phyloP scores from a whole-genome alignment of 257 asterid genomes.

The Perilla frutescens region DNA sequence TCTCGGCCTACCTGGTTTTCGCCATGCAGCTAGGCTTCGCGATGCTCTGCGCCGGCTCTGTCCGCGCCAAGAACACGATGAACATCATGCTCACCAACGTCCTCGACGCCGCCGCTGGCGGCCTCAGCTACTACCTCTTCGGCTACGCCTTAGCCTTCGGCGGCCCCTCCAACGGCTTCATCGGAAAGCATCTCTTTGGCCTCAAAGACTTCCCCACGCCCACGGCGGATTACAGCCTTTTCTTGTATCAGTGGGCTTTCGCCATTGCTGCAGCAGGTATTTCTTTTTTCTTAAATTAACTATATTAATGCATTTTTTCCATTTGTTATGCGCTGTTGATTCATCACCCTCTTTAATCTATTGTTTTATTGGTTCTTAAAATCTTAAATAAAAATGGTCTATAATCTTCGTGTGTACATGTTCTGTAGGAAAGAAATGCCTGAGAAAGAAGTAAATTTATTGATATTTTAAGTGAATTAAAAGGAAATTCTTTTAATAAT shows the following conservation, averaged over 20 bases:
- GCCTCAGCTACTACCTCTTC: constrained; percentile 69
- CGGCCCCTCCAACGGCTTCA: constrained; percentile 66
- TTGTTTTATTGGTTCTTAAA: no score
- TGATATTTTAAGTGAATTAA: constrained; percentile 14
- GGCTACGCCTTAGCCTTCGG: constrained; percentile 78
- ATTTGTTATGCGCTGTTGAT: not conserved
- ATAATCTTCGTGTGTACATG: no score
- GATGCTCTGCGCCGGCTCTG: constrained; percentile 78
- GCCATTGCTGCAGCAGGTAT: constrained; percentile 82
- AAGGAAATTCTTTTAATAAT: no score
- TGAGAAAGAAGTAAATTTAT: not conserved
- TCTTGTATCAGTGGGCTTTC: constrained; percentile 78
- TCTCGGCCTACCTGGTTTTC: constrained; percentile 70
- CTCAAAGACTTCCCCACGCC: constrained; percentile 55
- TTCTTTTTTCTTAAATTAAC: not conserved
- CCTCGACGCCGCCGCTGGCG: constrained; percentile 81
- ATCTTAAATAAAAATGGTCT: no score
- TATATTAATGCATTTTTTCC: not conserved
- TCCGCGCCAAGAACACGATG: constrained; percentile 42
- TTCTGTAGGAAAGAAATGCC: not conserved
- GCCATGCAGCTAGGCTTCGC: constrained; percentile 83
- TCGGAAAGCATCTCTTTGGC: constrained; percentile 63
- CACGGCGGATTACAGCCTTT: constrained; percentile 57
- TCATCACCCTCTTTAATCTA: not conserved
- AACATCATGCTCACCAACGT: constrained; percentile 59